These are phyloP conservation scores for Rhodamnia rubescens DNA, from an alignment of 345 rosid species.

Conservation along the genomic window DNA sequence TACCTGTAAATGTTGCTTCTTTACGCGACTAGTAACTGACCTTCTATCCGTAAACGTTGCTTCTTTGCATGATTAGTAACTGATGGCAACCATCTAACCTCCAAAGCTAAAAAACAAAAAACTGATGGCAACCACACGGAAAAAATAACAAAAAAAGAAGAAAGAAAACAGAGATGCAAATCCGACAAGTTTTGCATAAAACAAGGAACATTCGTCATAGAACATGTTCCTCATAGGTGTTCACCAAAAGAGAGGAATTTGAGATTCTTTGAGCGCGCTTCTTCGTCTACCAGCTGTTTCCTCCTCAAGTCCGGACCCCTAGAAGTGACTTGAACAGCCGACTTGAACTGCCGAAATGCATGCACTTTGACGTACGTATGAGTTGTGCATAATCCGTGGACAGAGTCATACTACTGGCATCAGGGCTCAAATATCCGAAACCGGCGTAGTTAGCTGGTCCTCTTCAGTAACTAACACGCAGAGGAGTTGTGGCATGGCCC, in stretches of 20 bases:
- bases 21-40: not conserved
- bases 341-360: not conserved
- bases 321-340: too few species aligned
- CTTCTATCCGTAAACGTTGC: too few species aligned
- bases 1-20: not conserved
- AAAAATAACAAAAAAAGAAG: accelerated
- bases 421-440: not conserved
- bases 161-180: not conserved
- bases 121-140: not conserved
- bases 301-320: not conserved
- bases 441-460: not conserved
- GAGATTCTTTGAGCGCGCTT: not conserved
- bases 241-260: not conserved
- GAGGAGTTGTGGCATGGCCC: slow-evolving; percentile 34
- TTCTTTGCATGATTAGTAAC: too few species aligned
- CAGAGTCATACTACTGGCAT: not conserved
- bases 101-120: too few species aligned
- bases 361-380: not conserved
- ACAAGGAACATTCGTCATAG: not conserved
- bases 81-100: too few species aligned
- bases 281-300: not conserved
- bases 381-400: not conserved
- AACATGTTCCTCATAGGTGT: not conserved
- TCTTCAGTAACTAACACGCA: slow-evolving; percentile 18
- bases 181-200: not conserved